Base-by-base conservation (phyloP, 2,329 filamentous ascomycete genomes). In the Aspergillus sp. region DNA sequence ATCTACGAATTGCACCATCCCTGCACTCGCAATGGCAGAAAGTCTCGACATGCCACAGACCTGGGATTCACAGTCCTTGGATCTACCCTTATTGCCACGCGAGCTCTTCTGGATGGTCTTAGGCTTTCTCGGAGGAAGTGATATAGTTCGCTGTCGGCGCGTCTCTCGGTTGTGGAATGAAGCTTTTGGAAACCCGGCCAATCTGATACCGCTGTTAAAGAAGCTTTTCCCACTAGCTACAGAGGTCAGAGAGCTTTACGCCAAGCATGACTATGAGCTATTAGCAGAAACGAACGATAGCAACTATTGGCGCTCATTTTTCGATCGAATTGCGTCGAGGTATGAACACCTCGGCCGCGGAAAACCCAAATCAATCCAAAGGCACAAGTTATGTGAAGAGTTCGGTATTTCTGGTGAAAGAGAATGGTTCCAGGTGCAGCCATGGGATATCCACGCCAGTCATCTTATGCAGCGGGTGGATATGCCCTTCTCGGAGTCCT, bases 21-120 rank as follows among this genome's bases (percentile, higher is more conserved):
- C 51, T 41, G 45, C 51, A 54, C 3, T 37, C 27, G 17, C 43
- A 27, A 58, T 50, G 35, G 31, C 14, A n/a, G 31, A 23, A 33
- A 15, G 11, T 21, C 12, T 40, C 43, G 24, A 44, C 35, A 58
- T 52, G 40, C 37, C n/a, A 43, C 40, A 23, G 24, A 4, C 35
- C 44, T 23, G 44, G 23, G 41, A 23, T 49, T 8, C 41, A 23
- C 47, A 59, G 52, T 45, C 54, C 52, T 55, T 55, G 56, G 67
- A 67, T 52, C 54, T 74, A 43, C 62, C 65, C 8, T 64, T 65
- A 51, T 74, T 88, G 40, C 84, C 85, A n/a, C 78, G 79, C 63
- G 83, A 86, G 52, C 68, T 88, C 47, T 86, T 88, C 63, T 75
- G 85, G 58, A 75, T 85, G 49, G 72, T 88, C 54, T 58, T 83